phyloP scores from a whole-genome alignment of 148 eudicot genomes.

The Arbutus unedo region DNA sequence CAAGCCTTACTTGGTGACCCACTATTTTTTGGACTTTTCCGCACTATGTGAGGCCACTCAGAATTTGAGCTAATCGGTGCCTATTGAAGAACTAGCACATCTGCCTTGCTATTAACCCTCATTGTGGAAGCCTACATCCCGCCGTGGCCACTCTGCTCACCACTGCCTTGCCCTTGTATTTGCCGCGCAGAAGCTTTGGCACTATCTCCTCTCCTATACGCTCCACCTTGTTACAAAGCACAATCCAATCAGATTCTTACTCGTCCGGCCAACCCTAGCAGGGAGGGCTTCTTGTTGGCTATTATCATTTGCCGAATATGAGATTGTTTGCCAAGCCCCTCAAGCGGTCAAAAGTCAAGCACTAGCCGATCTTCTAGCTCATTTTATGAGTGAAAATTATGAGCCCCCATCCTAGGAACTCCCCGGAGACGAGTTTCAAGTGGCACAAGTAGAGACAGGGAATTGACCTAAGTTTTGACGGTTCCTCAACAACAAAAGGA shows the following conservation, averaged over 20 bases:
- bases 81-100: too few species aligned
- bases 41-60: too few species aligned
- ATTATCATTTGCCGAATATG: neutral
- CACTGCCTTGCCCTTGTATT: neutral
- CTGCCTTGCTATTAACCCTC: too few species aligned
- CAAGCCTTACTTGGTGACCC: too few species aligned
- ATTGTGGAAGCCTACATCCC: too few species aligned
- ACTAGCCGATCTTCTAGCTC: neutral
- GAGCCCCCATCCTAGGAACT: neutral
- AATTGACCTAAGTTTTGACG: too few species aligned
- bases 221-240: neutral
- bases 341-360: neutral
- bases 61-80: too few species aligned
- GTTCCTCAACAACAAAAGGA: too few species aligned
- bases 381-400: neutral
- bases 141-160: neutral
- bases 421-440: neutral
- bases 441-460: too few species aligned
- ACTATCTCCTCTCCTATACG: neutral
- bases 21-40: too few species aligned
- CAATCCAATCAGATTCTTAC: neutral
- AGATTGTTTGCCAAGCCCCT: neutral
- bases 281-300: neutral
- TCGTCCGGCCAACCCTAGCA: neutral
- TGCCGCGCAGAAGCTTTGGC: neutral